Base-by-base conservation (phyloP, 2,329 filamentous ascomycete species). In the Niveomyces coronatus region DNA sequence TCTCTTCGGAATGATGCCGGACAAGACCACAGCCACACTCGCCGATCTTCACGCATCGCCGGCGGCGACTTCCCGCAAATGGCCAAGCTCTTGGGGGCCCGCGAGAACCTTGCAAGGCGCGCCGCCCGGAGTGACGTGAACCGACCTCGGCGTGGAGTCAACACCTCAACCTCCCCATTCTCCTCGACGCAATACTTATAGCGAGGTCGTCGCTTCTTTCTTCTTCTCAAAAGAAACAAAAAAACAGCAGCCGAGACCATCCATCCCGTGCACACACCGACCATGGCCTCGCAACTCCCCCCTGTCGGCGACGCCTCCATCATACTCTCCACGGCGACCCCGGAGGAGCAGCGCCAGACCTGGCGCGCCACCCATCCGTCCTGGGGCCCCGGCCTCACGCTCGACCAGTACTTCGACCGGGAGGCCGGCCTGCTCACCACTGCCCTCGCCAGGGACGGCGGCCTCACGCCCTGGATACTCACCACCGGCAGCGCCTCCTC, bases 401-500 rank as follows among this genome's bases (percentile, higher is more conserved):
- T 68, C 5, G 50, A 69, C 1, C 62, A 66, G 26, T 85, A 83
- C 51, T 57, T 83, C 27, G 55, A 65, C 30, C 71, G 80, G 31
- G 79, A 82, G 52, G 54, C 56, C 13, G 70, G 70, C 51, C 64
- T 83, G 9, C 64, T 67, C 9, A 71, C 67, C 3, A 66, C 76
- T 0, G 70, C 77, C 6, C 62, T 83, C 14, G 67, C 76, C 11
- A 63, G 64, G 35, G 57, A 77, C 44, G 71, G 70, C 27, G 76
- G 78, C 27, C 62, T 82, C 44, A 68, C 68, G 10, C 65, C 71
- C 46, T 83, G 79, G 79, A 70, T 83, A 39, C 66, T 84, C 20
- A 78, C 76, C 4, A n/a, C n/a, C n/a, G n/a, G n/a, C n/a, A n/a
- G n/a, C n/a, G 63, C 73, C 40, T 47, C 35, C 39, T 49, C 27